phyloP scores from a whole-genome alignment of 768 basidiomycete genomes.

The Crepidotus variabilis region DNA sequence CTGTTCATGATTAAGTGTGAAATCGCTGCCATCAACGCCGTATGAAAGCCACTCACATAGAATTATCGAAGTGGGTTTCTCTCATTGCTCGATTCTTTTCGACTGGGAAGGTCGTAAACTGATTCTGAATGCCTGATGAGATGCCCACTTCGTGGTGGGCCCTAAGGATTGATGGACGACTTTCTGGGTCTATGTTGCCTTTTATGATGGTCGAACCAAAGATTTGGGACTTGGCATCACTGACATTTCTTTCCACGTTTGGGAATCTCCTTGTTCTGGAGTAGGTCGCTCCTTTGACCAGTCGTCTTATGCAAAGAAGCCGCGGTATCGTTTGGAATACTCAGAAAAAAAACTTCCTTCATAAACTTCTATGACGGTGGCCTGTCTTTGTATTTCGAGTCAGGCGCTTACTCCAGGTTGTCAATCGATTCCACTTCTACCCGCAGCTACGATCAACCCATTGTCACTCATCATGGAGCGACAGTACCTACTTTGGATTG shows the following conservation, averaged over 20 bases:
- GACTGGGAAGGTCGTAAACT: neutral
- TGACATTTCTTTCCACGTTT: neutral
- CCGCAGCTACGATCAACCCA: neutral
- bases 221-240: neutral
- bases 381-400: neutral
- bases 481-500: neutral
- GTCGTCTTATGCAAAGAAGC: neutral
- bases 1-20: neutral
- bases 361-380: neutral
- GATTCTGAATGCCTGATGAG: neutral
- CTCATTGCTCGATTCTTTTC: neutral
- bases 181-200: neutral
- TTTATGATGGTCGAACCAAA: neutral
- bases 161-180: neutral
- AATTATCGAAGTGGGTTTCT: neutral
- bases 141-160: neutral
- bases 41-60: neutral
- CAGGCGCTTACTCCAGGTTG: neutral
- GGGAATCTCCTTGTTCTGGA: neutral
- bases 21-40: neutral
- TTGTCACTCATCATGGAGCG: neutral
- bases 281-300: neutral
- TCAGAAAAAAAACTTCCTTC: neutral
- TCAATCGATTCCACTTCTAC: neutral
- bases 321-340: neutral